Evolutionary conservation across 2,329 filamentous ascomycete genomes (phyloP).

Genomic region (Aureobasidium zeae): DNA sequence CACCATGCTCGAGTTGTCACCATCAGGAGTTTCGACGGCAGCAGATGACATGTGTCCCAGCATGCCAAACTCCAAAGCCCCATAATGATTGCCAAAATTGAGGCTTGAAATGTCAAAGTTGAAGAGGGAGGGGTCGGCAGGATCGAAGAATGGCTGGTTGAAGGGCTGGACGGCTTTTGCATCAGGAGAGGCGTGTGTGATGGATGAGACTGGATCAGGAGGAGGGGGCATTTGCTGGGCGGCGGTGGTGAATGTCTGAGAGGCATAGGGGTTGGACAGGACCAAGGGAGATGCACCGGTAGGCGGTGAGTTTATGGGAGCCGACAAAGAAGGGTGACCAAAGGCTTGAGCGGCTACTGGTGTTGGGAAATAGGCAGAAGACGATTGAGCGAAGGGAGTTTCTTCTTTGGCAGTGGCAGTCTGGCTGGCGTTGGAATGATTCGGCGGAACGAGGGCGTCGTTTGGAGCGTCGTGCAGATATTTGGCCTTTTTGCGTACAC

Average conservation of each 20-base stretch:
- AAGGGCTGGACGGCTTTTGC: slow-evolving; percentile 37
- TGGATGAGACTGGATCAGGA: slow-evolving; percentile 39
- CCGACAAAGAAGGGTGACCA: slow-evolving; percentile 17
- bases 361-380: slow-evolving; percentile 16
- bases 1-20: slow-evolving; percentile 23
- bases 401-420: background rate
- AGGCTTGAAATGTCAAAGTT: slow-evolving; percentile 92
- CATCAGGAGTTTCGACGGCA: slow-evolving; percentile 38
- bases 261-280: slow-evolving; percentile 43
- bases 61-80: slow-evolving; percentile 91
- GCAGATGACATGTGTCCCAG: slow-evolving; percentile 93
- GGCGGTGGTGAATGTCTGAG: slow-evolving; percentile 22
- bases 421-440: background rate
- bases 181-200: slow-evolving; percentile 35
- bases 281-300: slow-evolving; percentile 37
- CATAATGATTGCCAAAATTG: slow-evolving; percentile 94
- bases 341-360: slow-evolving; percentile 13
- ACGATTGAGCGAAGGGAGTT: slow-evolving; percentile 20
- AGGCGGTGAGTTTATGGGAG: slow-evolving; percentile 33
- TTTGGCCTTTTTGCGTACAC: slow-evolving; percentile 96
- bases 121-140: slow-evolving; percentile 83
- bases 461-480: slow-evolving; percentile 94
- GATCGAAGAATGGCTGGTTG: slow-evolving; percentile 63
- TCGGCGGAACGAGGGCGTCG: slow-evolving; percentile 67
- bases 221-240: slow-evolving; percentile 41